Evolutionary conservation across 331 rosid genomes (phyloP).

Genomic region (Quercus lobata): DNA sequence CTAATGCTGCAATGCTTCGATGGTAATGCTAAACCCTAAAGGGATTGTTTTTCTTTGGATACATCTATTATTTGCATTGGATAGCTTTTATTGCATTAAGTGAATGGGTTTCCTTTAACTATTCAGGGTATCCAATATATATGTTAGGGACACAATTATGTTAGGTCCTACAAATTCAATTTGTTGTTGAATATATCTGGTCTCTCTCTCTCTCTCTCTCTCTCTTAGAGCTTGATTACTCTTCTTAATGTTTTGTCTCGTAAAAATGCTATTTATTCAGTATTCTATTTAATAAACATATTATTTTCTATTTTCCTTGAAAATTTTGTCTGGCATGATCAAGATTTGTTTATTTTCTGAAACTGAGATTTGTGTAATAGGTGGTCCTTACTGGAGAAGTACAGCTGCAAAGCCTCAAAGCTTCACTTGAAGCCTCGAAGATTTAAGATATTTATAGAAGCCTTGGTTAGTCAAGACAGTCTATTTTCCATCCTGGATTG

Average conservation of each 20-base stretch:
- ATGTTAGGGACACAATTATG: not conserved
- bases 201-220: not conserved
- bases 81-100: not conserved
- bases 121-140: not conserved
- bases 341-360: not conserved
- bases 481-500: conserved; percentile 19
- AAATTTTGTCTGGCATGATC: conserved; percentile 15
- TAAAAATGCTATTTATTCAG: conserved; percentile 8
- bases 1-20: conserved; percentile 98
- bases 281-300: not conserved
- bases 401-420: conserved; percentile 98
- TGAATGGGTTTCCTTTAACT: not conserved
- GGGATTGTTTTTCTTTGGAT: not conserved
- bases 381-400: conserved; percentile 99
- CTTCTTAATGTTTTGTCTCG: conserved; percentile 6
- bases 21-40: conserved; percentile 52
- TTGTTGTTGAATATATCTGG: not conserved
- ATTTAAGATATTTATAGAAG: conserved; percentile 89
- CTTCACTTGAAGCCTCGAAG: conserved; percentile 97
- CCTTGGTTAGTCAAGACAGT: conserved; percentile 69
- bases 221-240: not conserved
- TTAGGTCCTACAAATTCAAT: not conserved
- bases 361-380: conserved; percentile 41
- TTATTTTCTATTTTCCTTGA: not conserved
- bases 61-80: conserved; percentile 3